Conservation (phyloP, 805 yeast genomes). For the Teunomyces barrocoloradensis region DNA sequence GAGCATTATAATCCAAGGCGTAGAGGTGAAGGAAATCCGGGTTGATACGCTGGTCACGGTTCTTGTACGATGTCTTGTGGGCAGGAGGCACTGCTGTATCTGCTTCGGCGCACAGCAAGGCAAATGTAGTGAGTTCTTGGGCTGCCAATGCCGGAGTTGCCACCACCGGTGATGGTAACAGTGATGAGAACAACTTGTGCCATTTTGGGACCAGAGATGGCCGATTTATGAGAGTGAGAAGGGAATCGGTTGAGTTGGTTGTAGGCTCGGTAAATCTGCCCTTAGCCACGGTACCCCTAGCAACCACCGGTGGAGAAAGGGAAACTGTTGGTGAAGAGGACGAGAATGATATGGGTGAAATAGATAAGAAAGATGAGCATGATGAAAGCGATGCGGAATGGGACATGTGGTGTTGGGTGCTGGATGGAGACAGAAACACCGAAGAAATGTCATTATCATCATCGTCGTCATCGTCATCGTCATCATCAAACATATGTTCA, state of each 20-base stretch:
- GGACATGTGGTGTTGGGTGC: not conserved
- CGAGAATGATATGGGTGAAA: slow-evolving; percentile 1
- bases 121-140: slow-evolving; percentile 12
- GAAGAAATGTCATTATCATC: not conserved
- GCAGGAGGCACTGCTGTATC: slow-evolving; percentile 6
- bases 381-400: not conserved
- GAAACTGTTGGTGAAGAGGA: slow-evolving; percentile 8
- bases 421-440: slow-evolving; percentile 3
- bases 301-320: not conserved
- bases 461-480: slow-evolving; percentile 2
- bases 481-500: slow-evolving; percentile 1
- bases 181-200: not conserved
- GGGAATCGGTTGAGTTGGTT: slow-evolving; percentile 5
- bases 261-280: not conserved
- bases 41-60: slow-evolving; percentile 52
- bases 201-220: not conserved
- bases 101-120: not conserved
- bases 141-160: not conserved
- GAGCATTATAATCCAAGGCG: slow-evolving; percentile 47
- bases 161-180: not conserved
- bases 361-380: not conserved
- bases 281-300: not conserved
- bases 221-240: slow-evolving; percentile 1
- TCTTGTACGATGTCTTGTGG: slow-evolving; percentile 11
- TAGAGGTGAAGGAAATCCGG: slow-evolving; percentile 47